These are phyloP conservation scores for Epichloe glyceriae DNA, from an alignment of 2,329 filamentous ascomycete species.

Conservation along the genomic window DNA sequence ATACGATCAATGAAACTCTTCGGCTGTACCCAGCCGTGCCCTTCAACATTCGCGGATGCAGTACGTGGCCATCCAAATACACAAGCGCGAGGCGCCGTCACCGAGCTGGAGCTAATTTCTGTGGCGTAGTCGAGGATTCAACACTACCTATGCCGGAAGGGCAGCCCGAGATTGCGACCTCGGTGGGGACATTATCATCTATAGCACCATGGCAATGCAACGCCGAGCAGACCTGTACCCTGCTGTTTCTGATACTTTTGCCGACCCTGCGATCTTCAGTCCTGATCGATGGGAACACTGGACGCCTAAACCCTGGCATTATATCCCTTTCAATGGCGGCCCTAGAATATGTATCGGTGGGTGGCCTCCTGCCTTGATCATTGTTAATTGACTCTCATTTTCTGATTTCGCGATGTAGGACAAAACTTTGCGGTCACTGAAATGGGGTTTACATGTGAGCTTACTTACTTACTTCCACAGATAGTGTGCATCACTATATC, in stretches of 20 bases:
- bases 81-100: too few relatives aligned
- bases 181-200: slow-evolving; percentile 52
- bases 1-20: slow-evolving; percentile 63
- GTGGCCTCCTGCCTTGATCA: slow-evolving; percentile 6
- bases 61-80: too few relatives aligned
- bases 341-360: slow-evolving; percentile 65
- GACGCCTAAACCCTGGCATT: slow-evolving; percentile 56
- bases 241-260: slow-evolving; percentile 28
- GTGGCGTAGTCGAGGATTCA: slow-evolving; percentile 50
- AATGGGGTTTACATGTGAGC: too few relatives aligned
- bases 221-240: slow-evolving; percentile 52
- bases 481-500: too few relatives aligned
- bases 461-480: too few relatives aligned
- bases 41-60: slow-evolving; percentile 45
- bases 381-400: too few relatives aligned
- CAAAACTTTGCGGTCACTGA: too few relatives aligned
- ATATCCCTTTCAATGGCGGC: slow-evolving; percentile 64
- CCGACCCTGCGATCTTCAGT: slow-evolving; percentile 41
- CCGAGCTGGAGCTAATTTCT: too few relatives aligned
- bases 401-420: too few relatives aligned
- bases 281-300: slow-evolving; percentile 55
- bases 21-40: slow-evolving; percentile 68
- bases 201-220: slow-evolving; percentile 61
- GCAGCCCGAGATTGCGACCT: slow-evolving; percentile 47
- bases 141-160: slow-evolving; percentile 55